Conservation (phyloP, 768 basidiomycete species). For the Lepiota subincarnata region DNA sequence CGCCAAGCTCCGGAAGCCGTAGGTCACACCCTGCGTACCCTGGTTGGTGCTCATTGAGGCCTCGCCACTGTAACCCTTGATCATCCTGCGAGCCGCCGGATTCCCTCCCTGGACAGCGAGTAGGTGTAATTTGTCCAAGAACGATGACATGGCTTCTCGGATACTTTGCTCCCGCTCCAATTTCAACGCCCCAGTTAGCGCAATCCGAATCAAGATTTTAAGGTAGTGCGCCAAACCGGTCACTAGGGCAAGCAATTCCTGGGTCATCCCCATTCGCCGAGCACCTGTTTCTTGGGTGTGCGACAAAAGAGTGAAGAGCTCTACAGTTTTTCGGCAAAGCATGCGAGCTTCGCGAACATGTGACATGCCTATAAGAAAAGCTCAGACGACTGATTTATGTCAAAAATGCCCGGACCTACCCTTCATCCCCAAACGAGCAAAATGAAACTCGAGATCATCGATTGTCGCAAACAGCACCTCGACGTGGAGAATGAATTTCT, state of each 20-base stretch:
- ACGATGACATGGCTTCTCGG: conserved; percentile 78
- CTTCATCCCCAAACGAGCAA: conserved; percentile 73
- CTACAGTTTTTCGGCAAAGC: conserved; percentile 98
- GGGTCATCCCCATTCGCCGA: conserved; percentile 92
- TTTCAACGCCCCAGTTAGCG: conserved; percentile 92
- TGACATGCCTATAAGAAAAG: conserved; percentile 73
- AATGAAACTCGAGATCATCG: conserved; percentile 92
- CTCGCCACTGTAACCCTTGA: conserved; percentile 73
- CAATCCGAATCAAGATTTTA: conserved; percentile 98
- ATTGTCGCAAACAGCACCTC: conserved; percentile 97
- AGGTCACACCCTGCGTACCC: conserved; percentile 85
- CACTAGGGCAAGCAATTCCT: conserved; percentile 93
- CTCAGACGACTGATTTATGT: background rate
- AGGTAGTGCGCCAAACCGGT: conserved; percentile 99
- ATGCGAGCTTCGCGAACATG: conserved; percentile 98
- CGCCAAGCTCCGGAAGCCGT: conserved; percentile 89
- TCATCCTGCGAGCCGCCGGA: conserved; percentile 69
- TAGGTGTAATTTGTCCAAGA: conserved; percentile 90
- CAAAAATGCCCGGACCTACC: conserved; percentile 46
- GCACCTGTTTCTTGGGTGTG: conserved; percentile 93
- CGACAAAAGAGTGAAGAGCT: conserved; percentile 93
- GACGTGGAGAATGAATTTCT: conserved; percentile 97
- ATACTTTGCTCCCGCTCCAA: conserved; percentile 88
- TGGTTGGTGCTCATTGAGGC: conserved; percentile 48
- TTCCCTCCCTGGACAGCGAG: conserved; percentile 85